Percentiles rank a stretch among this genome's conserved stretches.
These are phyloP conservation scores for Arthroderma sp. DNA, from an alignment of 2,329 filamentous ascomycete genomes.

Conservation along the genomic window DNA sequence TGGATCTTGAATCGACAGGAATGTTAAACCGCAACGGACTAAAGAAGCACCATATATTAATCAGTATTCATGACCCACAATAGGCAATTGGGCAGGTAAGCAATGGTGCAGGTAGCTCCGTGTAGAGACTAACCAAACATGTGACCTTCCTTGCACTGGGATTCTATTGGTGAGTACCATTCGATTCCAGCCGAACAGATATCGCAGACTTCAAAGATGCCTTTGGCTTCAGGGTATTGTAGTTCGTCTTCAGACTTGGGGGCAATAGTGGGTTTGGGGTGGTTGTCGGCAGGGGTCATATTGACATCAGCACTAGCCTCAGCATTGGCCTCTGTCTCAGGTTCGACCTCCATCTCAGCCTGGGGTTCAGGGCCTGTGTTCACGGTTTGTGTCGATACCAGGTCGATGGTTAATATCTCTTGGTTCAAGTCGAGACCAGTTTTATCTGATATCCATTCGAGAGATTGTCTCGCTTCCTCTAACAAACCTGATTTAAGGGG, in stretches of 20 bases:
- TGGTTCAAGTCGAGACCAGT: slow-evolving; percentile 20
- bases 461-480: slow-evolving; percentile 12
- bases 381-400: background rate
- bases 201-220: slow-evolving; percentile 36
- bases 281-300: background rate
- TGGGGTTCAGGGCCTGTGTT: background rate
- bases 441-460: slow-evolving; percentile 18
- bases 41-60: background rate
- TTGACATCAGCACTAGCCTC: background rate
- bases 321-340: background rate
- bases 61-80: no score
- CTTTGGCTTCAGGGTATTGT: slow-evolving; percentile 12
- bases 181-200: slow-evolving; percentile 37
- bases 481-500: no score
- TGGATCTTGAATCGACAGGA: slow-evolving; percentile 42
- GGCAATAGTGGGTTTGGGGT: slow-evolving; percentile 8
- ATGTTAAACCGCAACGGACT: slow-evolving; percentile 43
- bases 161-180: slow-evolving; percentile 35
- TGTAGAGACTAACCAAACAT: slow-evolving; percentile 30
- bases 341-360: no score
- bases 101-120: background rate
- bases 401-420: slow-evolving; percentile 20
- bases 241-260: slow-evolving; percentile 16
- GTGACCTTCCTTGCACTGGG: slow-evolving; percentile 40
- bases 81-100: background rate